These are phyloP conservation scores for Byssoonygena ceratinophila DNA, from an alignment of 2,329 filamentous ascomycete species.

Conservation along the genomic window DNA sequence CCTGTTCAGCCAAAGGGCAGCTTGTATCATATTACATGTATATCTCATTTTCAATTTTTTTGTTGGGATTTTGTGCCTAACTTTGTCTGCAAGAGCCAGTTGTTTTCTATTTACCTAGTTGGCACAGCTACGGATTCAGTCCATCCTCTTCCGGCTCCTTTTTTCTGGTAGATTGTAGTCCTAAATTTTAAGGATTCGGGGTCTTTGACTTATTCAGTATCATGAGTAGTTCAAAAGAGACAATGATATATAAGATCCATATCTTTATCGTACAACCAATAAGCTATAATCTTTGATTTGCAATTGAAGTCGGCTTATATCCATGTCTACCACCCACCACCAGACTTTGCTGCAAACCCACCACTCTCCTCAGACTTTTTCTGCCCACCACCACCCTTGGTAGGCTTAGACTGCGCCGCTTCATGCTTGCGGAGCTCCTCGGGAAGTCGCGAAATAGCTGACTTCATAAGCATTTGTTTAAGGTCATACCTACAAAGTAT, in stretches of 20 bases:
- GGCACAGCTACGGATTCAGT: no score
- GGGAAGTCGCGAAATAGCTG: constrained; percentile 72
- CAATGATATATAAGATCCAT: no score
- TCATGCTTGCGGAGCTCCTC: constrained; percentile 86
- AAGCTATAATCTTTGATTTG: not conserved
- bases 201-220: no score
- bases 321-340: constrained; percentile 7
- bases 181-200: no score
- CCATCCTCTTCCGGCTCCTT: not conserved
- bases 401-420: constrained; percentile 73
- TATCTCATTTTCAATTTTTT: not conserved
- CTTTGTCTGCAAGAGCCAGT: not conserved
- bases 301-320: not conserved
- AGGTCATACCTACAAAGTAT: constrained; percentile 55
- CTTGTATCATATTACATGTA: constrained; percentile 4
- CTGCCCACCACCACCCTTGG: constrained; percentile 29
- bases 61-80: not conserved
- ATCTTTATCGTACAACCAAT: not conserved
- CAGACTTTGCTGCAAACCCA: constrained; percentile 30
- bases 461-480: constrained; percentile 91
- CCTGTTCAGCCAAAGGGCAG: not conserved
- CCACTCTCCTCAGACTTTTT: constrained; percentile 41
- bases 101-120: no score
- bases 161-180: no score
- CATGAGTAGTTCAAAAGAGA: no score